Evolutionary conservation across 495 filamentous ascomycete species (phyloP).

Genomic region (Penicillium paxilli): DNA sequence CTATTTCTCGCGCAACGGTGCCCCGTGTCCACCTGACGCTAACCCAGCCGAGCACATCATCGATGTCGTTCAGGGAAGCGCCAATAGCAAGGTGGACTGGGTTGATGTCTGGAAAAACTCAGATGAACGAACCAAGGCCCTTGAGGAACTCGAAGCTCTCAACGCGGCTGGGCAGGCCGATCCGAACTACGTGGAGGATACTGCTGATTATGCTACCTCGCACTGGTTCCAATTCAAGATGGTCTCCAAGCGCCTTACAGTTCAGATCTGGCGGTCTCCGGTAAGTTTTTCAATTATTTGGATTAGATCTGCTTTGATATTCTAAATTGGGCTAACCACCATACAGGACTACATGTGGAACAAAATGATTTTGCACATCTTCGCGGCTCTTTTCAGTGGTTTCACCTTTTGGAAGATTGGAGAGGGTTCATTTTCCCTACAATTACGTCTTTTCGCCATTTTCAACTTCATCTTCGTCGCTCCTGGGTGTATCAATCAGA

Average conservation of each 20-base stretch:
- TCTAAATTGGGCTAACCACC: conserved; percentile 24
- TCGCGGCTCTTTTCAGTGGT: conserved; percentile 40
- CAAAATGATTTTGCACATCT: conserved; percentile 43
- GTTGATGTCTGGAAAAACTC: conserved; percentile 52
- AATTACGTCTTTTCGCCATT: conserved; percentile 57
- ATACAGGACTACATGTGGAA: conserved; percentile 44
- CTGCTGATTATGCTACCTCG: conserved; percentile 46
- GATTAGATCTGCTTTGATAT: conserved; percentile 38
- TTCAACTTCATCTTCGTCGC: conserved; percentile 70
- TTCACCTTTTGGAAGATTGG: conserved; percentile 49
- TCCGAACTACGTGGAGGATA: conserved; percentile 42
- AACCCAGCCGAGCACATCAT: conserved; percentile 64
- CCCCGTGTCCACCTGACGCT: conserved; percentile 44
- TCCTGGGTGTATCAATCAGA: conserved; percentile 84
- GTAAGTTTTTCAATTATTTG: conserved; percentile 62
- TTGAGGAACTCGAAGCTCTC: conserved; percentile 63
- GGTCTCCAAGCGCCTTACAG: conserved; percentile 64
- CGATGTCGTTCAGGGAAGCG: conserved; percentile 43
- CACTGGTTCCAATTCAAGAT: conserved; percentile 49
- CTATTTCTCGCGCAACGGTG: conserved; percentile 55
- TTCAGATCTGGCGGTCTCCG: conserved; percentile 82
- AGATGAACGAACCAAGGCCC: conserved; percentile 57
- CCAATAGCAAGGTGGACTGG: conserved; percentile 43
- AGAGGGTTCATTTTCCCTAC: conserved; percentile 38
- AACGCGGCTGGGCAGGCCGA: conserved; percentile 44